Evolutionary conservation across 1,139 yeast genomes (phyloP).

Genomic region (Pichia norvegensis): DNA sequence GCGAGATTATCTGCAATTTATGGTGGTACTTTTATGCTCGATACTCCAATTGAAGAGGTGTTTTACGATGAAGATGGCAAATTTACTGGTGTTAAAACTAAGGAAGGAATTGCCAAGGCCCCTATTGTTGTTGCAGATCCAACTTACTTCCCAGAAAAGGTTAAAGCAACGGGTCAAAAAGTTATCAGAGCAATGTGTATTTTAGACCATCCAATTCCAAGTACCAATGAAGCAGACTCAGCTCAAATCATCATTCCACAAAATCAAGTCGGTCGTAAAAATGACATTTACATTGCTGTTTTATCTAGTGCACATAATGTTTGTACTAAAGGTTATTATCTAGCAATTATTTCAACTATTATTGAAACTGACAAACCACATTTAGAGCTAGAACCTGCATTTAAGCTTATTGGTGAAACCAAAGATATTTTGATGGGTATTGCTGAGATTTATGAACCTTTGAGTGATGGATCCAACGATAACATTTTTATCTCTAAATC

Average conservation of each 20-base stretch:
- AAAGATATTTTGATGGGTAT: conserved; percentile 93
- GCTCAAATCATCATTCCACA: conserved; percentile 94
- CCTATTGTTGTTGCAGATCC: conserved; percentile 97
- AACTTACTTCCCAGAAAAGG: conserved; percentile 91
- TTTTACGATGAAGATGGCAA: conserved; percentile 64
- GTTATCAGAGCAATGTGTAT: conserved; percentile 95
- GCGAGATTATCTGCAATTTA: conserved; percentile 95
- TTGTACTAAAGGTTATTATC: conserved; percentile 78
- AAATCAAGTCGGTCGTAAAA: conserved; percentile 87
- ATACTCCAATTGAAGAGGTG: conserved; percentile 88
- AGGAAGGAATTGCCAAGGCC: conserved; percentile 86
- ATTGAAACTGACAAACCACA: conserved; percentile 94
- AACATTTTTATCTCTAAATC: conserved; percentile 76
- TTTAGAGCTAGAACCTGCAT: conserved; percentile 88
- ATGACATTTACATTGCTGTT: conserved; percentile 90
- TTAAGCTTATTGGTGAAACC: conserved; percentile 74
- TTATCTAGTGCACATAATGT: conserved; percentile 88
- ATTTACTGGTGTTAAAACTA: conserved; percentile 81
- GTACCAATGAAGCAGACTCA: conserved; percentile 78
- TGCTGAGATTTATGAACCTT: conserved; percentile 85
- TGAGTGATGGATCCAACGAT: conserved; percentile 71
- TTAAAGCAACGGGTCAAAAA: conserved; percentile 72
- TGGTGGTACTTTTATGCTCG: conserved; percentile 98
- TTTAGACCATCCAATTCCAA: conserved; percentile 82
- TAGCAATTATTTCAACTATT: conserved; percentile 91